Evolutionary conservation across 257 asterid species (phyloP), one percentile per base, ranked within the genome.

Genomic region (Solanum piurae): DNA sequence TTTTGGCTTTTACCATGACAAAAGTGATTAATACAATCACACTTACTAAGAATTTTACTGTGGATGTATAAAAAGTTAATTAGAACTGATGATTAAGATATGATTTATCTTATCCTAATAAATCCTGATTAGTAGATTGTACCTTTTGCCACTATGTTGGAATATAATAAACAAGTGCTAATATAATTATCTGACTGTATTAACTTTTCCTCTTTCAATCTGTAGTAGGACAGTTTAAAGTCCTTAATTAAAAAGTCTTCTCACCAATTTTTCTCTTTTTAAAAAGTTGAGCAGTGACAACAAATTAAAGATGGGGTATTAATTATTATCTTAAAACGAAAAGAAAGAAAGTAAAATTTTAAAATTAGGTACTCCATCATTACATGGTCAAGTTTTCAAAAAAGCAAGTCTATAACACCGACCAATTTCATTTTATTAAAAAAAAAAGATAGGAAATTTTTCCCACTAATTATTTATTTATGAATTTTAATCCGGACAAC

Each of bases 1-100:
- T 55, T 86, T 64, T 89, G 91, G 91, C 89, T 89, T 87, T 87
- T 46, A 86, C 52, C 84, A n/a, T n/a, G 44, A 42, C 37, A 55
- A 86, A 72, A 84, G 49, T 83, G 87, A 60, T 64, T 5, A 64
- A n/a, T 27, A 88, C 52, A 58, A 37, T 80, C 40, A 37, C 85
- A 46, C 68, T 80, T 4, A 27, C 9, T 27, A 80, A 80, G 40
- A 2, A 46, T 14, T 44, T 16, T 27, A 3, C 10, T 14, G 11
- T 14, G 9, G 29, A 80, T 86, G 64, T 55, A 31, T 49, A 29
- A 36, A 72, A 40, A 68, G 49, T 36, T 9, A 73, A 64, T n/a
- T 64, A 29, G 33, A 16, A 12, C 46, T 25, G 46, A 75, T 34
- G 46, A 75, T 84, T 76, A 46, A 77, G 29, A 55, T 49, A 37